phyloP scores from a whole-genome alignment of 2,329 filamentous ascomycete genomes.

The Bipolaris cookei region DNA sequence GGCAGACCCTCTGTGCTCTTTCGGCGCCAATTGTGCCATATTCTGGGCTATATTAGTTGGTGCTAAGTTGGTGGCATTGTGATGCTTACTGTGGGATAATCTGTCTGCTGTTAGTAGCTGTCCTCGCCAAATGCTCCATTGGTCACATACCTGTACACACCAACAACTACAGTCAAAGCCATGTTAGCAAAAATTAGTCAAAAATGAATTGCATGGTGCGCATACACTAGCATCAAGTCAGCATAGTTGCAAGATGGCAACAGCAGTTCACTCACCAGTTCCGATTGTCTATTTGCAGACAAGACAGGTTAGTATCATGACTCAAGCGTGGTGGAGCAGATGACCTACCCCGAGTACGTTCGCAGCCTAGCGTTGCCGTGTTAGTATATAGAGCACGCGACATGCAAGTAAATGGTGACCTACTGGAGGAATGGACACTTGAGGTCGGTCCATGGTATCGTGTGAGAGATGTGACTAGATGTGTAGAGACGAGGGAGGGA shows the following conservation, averaged over 20 bases:
- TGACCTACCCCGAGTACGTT: constrained; percentile 48
- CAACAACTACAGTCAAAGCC: constrained; percentile 42
- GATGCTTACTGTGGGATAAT: constrained; percentile 46
- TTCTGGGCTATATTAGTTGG: constrained; percentile 42
- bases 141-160: constrained; percentile 49
- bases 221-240: constrained; percentile 35
- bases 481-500: not conserved
- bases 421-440: constrained; percentile 45
- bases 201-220: not conserved
- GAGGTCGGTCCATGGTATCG: constrained; percentile 37
- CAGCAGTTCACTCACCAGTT: constrained; percentile 37
- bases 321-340: constrained; percentile 2
- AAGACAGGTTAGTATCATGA: constrained; percentile 21
- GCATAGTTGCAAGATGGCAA: constrained; percentile 5
- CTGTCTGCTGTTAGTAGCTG: constrained; percentile 27
- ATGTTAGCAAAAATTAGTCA: constrained; percentile 24
- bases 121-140: not conserved
- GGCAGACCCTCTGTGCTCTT: constrained; percentile 69
- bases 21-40: constrained; percentile 67
- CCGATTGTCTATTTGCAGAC: constrained; percentile 43
- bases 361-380: constrained; percentile 40
- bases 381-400: constrained; percentile 26
- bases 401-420: constrained; percentile 10
- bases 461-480: not conserved
- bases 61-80: constrained; percentile 11